Evolutionary conservation across 495 filamentous ascomycete species (phyloP).

Genomic region (Endocarpon pusillum): DNA sequence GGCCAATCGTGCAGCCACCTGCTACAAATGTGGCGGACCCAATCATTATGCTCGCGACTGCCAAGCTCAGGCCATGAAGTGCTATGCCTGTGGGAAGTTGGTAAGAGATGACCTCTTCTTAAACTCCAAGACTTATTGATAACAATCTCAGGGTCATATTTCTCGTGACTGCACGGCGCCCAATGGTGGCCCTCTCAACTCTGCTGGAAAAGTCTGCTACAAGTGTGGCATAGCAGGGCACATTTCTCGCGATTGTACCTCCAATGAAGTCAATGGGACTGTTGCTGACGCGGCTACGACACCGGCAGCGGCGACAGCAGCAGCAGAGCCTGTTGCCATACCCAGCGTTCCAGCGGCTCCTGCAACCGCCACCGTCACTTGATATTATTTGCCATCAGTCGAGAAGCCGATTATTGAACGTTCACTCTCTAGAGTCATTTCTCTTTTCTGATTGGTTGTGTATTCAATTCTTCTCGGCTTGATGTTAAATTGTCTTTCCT

Average conservation of each 20-base stretch:
- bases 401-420: background rate
- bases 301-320: conserved; percentile 21
- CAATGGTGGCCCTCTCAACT: conserved; percentile 89
- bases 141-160: conserved; percentile 56
- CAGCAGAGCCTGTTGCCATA: conserved; percentile 30
- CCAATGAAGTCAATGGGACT: conserved; percentile 32
- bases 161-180: conserved; percentile 94
- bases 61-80: conserved; percentile 99
- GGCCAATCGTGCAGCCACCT: conserved; percentile 68
- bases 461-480: conserved; percentile 12
- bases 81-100: conserved; percentile 97
- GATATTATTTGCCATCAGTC: conserved; percentile 13
- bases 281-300: conserved; percentile 18
- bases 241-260: conserved; percentile 85
- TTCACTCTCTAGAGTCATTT: conserved; percentile 3
- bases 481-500: conserved; percentile 21
- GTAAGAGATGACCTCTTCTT: conserved; percentile 13
- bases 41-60: conserved; percentile 99
- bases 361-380: conserved; percentile 39
- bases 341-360: conserved; percentile 21
- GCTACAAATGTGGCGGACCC: conserved; percentile 98
- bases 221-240: conserved; percentile 89
- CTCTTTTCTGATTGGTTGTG: conserved; percentile 10
- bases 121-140: conserved; percentile 2
- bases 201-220: conserved; percentile 96